These are phyloP conservation scores for Onygenales sp. DNA, from an alignment of 2,329 filamentous ascomycete genomes.

Conservation along the genomic window DNA sequence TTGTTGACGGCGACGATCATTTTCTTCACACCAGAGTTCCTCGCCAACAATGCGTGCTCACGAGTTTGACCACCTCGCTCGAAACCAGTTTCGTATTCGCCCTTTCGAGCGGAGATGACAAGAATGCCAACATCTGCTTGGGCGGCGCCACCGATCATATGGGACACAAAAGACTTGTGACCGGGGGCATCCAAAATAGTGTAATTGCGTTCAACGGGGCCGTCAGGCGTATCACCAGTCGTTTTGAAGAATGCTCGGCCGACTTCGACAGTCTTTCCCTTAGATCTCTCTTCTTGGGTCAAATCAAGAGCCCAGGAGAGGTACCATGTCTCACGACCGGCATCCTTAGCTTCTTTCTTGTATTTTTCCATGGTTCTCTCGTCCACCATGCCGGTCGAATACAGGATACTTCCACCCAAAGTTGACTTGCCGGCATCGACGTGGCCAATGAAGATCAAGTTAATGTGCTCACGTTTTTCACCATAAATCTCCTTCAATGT, in stretches of 20 bases:
- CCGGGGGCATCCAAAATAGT: conserved; percentile 94
- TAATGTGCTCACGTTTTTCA: conserved; percentile 69
- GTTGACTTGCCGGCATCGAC: conserved; percentile 98
- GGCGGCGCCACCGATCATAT: conserved; percentile 93
- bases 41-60: conserved; percentile 95
- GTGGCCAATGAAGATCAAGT: conserved; percentile 96
- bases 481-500: conserved; percentile 90
- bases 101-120: conserved; percentile 92
- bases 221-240: conserved; percentile 24
- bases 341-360: conserved; percentile 90
- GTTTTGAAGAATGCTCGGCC: conserved; percentile 95
- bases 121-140: conserved; percentile 91
- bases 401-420: conserved; percentile 84
- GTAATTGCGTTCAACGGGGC: conserved; percentile 76
- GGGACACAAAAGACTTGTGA: conserved; percentile 95
- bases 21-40: conserved; percentile 97
- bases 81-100: conserved; percentile 97
- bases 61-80: conserved; percentile 93
- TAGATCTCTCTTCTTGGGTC: conserved; percentile 89
- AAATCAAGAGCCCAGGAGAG: conserved; percentile 96
- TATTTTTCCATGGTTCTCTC: conserved; percentile 98
- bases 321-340: conserved; percentile 97
- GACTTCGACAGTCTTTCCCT: conserved; percentile 97
- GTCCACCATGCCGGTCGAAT: conserved; percentile 97
- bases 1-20: conserved; percentile 94